These are phyloP conservation scores for Lentinula lateritia DNA, from an alignment of 768 basidiomycete species.

Conservation along the genomic window DNA sequence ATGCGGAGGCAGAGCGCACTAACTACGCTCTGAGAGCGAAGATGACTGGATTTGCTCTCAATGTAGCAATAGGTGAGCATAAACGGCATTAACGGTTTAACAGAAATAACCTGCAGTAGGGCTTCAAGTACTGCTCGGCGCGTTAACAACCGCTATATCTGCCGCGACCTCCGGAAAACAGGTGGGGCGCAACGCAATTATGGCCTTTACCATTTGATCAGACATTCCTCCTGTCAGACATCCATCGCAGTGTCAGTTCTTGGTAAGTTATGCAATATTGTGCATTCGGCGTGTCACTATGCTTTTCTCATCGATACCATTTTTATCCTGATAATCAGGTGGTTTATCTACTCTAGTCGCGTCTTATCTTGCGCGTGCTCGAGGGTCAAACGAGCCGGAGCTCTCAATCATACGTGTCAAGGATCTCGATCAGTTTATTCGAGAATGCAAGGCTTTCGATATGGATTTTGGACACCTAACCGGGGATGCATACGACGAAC, in stretches of 20 bases:
- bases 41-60: constrained; percentile 29
- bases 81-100: background rate
- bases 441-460: constrained; percentile 51
- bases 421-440: constrained; percentile 62
- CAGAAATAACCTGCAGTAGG: constrained; percentile 14
- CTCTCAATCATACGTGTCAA: constrained; percentile 48
- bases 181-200: constrained; percentile 21
- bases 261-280: constrained; percentile 17
- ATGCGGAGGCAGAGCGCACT: constrained; percentile 39
- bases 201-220: background rate
- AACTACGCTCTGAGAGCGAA: constrained; percentile 43
- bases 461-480: constrained; percentile 49
- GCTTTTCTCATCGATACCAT: background rate
- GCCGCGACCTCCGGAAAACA: constrained; percentile 37
- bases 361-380: constrained; percentile 64
- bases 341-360: constrained; percentile 65
- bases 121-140: constrained; percentile 58
- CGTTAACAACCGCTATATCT: constrained; percentile 62
- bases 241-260: constrained; percentile 30
- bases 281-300: background rate
- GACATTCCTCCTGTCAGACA: constrained; percentile 20
- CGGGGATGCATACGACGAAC: constrained; percentile 28
- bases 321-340: constrained; percentile 27
- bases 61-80: constrained; percentile 43
- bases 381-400: constrained; percentile 70